Evolutionary conservation across 306 rosid genomes (phyloP).

Genomic region (Sophora flavescens): DNA sequence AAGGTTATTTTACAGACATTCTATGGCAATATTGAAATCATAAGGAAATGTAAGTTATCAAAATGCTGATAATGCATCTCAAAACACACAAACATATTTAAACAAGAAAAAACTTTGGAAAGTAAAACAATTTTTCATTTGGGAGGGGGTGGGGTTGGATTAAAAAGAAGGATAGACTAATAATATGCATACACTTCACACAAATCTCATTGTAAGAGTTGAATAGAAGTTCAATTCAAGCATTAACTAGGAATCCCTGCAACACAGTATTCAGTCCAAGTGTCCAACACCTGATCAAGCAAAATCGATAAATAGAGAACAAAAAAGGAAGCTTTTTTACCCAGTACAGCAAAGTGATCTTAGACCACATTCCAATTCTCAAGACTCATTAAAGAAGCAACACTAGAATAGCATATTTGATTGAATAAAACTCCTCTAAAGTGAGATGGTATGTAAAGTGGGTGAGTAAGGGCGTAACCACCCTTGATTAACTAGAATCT

Average conservation of each 20-base stretch:
- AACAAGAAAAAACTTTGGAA: not conserved
- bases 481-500: too few species aligned
- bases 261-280: slow-evolving; percentile 13
- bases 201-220: not conserved
- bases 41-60: slow-evolving; percentile 26
- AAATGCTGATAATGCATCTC: slow-evolving; percentile 17
- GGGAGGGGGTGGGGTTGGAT: not conserved
- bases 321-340: slow-evolving; percentile 1
- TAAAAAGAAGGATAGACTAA: not conserved
- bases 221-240: not conserved
- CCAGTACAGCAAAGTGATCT: not conserved
- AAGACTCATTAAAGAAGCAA: slow-evolving; percentile 31
- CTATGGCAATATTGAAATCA: slow-evolving; percentile 25
- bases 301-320: not conserved
- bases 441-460: too few species aligned
- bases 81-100: not conserved
- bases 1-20: slow-evolving; percentile 24
- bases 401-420: not conserved
- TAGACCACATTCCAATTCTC: slow-evolving; percentile 25
- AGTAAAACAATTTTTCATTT: not conserved
- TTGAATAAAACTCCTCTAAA: too few species aligned
- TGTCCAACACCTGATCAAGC: not conserved
- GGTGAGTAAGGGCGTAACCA: too few species aligned
- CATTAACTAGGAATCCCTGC: not conserved
- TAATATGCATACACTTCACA: not conserved